These are phyloP conservation scores for Polygonum maritimum DNA, from an alignment of 148 eudicot species.

Conservation along the genomic window DNA sequence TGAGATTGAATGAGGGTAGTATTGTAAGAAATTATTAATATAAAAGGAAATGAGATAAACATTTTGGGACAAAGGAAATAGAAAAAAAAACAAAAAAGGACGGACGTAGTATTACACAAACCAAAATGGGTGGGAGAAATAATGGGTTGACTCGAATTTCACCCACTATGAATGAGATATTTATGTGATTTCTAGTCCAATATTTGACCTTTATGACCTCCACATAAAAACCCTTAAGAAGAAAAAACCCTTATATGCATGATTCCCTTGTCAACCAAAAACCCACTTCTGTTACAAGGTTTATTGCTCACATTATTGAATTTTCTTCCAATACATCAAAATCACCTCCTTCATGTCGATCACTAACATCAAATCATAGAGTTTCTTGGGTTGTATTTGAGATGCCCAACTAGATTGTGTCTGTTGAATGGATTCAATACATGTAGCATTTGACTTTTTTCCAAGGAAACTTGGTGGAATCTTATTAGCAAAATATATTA, in stretches of 20 bases:
- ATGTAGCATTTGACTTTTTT: constrained; percentile 1
- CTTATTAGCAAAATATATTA: neutral
- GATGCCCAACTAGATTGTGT: constrained; percentile 8
- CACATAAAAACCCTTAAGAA: neutral
- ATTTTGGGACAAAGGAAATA: no score
- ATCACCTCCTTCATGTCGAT: constrained; percentile 1
- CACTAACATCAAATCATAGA: constrained; percentile 2
- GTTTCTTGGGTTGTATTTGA: neutral
- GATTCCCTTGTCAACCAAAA: neutral
- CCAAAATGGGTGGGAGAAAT: constrained; percentile 1
- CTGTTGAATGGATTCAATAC: constrained; percentile 4
- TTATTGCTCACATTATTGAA: neutral
- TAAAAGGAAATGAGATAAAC: no score
- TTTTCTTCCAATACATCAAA: neutral
- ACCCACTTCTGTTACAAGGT: neutral
- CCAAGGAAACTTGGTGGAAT: neutral
- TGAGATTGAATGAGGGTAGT: no score
- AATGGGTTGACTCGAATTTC: constrained; percentile 8
- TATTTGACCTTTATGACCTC: constrained; percentile 7
- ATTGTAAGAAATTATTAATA: no score
- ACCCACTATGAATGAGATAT: neutral
- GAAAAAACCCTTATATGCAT: neutral
- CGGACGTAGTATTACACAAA: neutral
- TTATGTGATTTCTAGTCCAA: constrained; percentile 4
- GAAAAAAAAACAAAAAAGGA: no score